Evolutionary conservation across 768 basidiomycete species (phyloP), one percentile per base, ranked within the genome.

Genomic region (Tylopilus subfusipes): DNA sequence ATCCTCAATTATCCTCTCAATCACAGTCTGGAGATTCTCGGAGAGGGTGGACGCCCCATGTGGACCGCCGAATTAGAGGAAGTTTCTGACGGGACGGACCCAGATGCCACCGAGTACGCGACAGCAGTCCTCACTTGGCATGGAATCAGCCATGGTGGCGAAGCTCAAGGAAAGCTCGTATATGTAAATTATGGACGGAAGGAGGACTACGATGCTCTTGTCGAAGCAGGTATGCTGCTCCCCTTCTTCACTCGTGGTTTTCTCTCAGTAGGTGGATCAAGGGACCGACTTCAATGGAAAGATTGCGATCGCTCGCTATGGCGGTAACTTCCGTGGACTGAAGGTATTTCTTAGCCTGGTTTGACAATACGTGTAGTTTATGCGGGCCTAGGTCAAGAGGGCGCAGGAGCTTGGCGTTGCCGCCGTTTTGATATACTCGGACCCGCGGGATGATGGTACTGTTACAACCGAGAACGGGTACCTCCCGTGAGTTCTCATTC

Each of bases 391-490:
- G 87, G 79, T 95, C 54, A 84, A 92, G 75, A 84, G 85, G 8
- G 93, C 94, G 1, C 81, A 94, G 68, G 90, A 94, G 57, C 83
- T 85, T n/a, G 93, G 94, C 30, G 92, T 92, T 1, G 78, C 76
- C 13, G 93, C 85, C 42, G 79, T 86, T 19, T 72, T 97, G 50
- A 90, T 94, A 48, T 97, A 91, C 72, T 85, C 85, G 42, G 93
- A 97, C 68, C 87, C 87, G 14, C 84, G 84, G 34, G 93, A 96
- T 68, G 92, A 97, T 64, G 93, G 93, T 4, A 81, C 76, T 50
- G 86, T 92, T 24, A 92, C 86, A 1, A 78, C 78, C 5, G 78
- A 81, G 61, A 92, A 93, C 51, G 93, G 91, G 29, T 93, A 87
- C 66, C 72, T 79, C 18, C 76, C 85, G 55, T 85, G 82, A 42